A percentile compares a stretch with the other conserved stretches of the same genome.
Evolutionary conservation across 805 yeast genomes (phyloP).

Genomic region (Cyberlindnera maritima): DNA sequence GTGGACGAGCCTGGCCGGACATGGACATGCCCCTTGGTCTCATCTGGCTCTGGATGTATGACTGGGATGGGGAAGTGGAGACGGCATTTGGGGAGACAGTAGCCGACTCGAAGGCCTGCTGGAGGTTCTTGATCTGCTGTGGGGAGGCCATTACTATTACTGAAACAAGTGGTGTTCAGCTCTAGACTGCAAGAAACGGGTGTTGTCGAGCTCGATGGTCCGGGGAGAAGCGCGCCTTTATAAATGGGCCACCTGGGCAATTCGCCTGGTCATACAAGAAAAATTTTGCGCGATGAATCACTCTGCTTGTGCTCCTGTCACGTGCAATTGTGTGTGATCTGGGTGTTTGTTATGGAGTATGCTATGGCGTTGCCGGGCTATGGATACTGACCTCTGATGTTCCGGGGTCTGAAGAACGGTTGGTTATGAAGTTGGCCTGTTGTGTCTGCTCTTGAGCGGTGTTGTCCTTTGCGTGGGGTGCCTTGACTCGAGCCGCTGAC

Average conservation of each 20-base stretch:
- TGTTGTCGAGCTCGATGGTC: no score
- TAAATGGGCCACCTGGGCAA: neutral
- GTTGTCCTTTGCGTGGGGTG: neutral
- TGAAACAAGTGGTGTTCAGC: no score
- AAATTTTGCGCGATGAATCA: constrained; percentile 17
- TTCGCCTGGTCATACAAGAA: constrained; percentile 6
- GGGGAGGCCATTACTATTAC: constrained; percentile 54
- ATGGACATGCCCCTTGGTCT: constrained; percentile 40
- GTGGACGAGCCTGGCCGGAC: constrained; percentile 56
- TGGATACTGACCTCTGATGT: no score
- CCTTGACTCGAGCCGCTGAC: neutral
- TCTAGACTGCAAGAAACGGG: no score
- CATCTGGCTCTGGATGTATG: constrained; percentile 53
- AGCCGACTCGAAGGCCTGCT: constrained; percentile 55
- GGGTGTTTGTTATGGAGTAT: neutral
- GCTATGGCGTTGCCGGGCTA: no score
- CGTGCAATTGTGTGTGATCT: constrained; percentile 15
- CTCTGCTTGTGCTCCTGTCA: constrained; percentile 2
- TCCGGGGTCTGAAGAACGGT: no score
- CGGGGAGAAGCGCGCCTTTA: constrained; percentile 1
- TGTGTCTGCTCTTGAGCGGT: neutral
- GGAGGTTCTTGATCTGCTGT: constrained; percentile 57
- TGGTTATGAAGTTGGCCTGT: neutral
- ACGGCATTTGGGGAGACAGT: constrained; percentile 66
- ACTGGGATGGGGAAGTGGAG: constrained; percentile 77